Evolutionary conservation across 139 green algal species (phyloP).

Genomic region (Chlamydomonas incerta): DNA sequence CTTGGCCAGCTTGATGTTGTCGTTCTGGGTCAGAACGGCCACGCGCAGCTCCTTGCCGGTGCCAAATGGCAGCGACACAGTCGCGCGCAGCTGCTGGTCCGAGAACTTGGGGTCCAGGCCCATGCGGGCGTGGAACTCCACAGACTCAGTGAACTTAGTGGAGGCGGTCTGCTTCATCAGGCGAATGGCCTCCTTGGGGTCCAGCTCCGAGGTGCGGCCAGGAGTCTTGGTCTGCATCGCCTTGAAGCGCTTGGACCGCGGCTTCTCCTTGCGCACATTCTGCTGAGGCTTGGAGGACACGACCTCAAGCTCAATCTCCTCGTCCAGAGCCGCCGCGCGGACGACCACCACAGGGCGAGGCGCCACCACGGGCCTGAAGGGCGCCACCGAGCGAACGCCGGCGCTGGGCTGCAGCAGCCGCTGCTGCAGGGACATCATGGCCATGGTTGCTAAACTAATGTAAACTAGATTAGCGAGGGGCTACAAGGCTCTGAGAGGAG

Average conservation of each 20-base stretch:
- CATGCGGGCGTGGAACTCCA: constrained; percentile 93
- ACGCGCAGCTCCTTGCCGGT: constrained; percentile 96
- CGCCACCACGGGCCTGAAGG: constrained; percentile 9
- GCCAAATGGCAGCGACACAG: constrained; percentile 92
- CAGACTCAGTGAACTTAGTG: constrained; percentile 96
- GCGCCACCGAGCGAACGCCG: constrained; percentile 2
- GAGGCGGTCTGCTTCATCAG: constrained; percentile 76
- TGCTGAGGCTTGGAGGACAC: background rate
- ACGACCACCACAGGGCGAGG: constrained; percentile 12
- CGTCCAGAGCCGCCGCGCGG: background rate
- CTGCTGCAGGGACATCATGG: constrained; percentile 29
- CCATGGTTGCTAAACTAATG: constrained; percentile 11
- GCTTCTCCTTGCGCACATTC: constrained; percentile 48
- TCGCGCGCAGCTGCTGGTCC: constrained; percentile 99
- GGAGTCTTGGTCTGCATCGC: constrained; percentile 62
- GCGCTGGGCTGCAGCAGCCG: constrained; percentile 35
- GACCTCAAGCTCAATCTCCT: background rate
- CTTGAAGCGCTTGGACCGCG: constrained; percentile 64
- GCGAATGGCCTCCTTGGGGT: constrained; percentile 80
- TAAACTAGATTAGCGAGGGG: no score
- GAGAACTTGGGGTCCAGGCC: constrained; percentile 94
- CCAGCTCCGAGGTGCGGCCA: constrained; percentile 57
- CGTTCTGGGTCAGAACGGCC: constrained; percentile 92
- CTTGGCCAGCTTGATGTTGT: constrained; percentile 86
- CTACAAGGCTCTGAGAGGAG: no score